phyloP scores from a whole-genome alignment of 805 yeast species.

The Yamadazyma philogaea region DNA sequence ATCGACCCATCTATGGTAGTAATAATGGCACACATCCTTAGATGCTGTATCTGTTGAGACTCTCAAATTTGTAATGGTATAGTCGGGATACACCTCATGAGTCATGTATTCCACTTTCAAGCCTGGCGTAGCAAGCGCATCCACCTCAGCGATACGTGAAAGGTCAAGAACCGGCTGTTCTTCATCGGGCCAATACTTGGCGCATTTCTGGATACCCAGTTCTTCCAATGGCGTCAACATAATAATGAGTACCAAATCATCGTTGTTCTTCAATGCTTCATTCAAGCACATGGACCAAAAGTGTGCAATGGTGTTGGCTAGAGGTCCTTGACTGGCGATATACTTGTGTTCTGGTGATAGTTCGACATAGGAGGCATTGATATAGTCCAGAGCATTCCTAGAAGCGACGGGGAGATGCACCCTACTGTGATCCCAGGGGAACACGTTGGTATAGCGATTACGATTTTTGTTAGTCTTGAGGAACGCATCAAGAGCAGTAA shows the following conservation, averaged over 20 bases:
- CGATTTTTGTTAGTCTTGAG: constrained; percentile 12
- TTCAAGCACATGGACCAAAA: constrained; percentile 49
- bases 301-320: constrained; percentile 34
- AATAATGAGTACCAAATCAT: constrained; percentile 27
- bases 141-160: constrained; percentile 16
- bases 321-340: constrained; percentile 71
- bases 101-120: constrained; percentile 18
- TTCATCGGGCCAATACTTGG: constrained; percentile 39
- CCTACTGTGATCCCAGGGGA: constrained; percentile 39
- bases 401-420: constrained; percentile 25
- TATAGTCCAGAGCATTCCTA: constrained; percentile 24
- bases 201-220: constrained; percentile 38
- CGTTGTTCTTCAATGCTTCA: constrained; percentile 26
- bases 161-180: constrained; percentile 19
- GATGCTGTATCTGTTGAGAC: constrained; percentile 17
- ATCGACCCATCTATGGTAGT: constrained; percentile 46
- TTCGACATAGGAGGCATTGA: constrained; percentile 37
- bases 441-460: constrained; percentile 39
- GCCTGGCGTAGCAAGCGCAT: constrained; percentile 18
- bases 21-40: constrained; percentile 36
- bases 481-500: constrained; percentile 10
- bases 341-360: constrained; percentile 29
- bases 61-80: constrained; percentile 24
- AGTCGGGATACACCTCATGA: constrained; percentile 21
- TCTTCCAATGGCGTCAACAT: constrained; percentile 55